A percentile compares a stretch with the other conserved stretches of the same genome.
Conservation (phyloP, 352 stramenopile genomes). For the Sclerospora graminicola region DNA sequence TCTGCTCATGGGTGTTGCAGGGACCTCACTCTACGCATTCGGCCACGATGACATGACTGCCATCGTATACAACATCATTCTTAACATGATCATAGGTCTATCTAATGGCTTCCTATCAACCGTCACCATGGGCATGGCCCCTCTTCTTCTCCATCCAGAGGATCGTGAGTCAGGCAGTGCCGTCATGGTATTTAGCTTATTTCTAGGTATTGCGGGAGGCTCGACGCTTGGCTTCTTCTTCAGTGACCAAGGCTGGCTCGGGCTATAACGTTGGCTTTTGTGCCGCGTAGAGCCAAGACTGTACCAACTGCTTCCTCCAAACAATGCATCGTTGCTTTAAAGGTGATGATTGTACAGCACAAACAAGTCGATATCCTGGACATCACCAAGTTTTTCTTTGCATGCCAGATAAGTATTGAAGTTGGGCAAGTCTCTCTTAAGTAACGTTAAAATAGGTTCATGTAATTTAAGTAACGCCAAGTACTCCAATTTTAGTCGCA, state of each 20-base stretch:
- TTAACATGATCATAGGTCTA: constrained; percentile 40
- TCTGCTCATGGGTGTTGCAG: constrained; percentile 37
- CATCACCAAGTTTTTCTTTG: too few species aligned
- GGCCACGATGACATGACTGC: constrained; percentile 16
- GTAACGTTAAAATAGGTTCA: too few species aligned
- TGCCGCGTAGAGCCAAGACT: not conserved
- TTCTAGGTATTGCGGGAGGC: constrained; percentile 33
- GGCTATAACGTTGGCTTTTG: constrained; percentile 11
- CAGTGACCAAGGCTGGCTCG: constrained; percentile 30
- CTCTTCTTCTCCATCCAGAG: constrained; percentile 33
- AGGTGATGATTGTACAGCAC: too few species aligned
- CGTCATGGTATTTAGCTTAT: constrained; percentile 45
- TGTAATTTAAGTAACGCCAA: too few species aligned
- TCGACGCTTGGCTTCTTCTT: constrained; percentile 40
- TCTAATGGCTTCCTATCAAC: constrained; percentile 40
- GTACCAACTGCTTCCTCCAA: too few species aligned
- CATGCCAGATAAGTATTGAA: too few species aligned
- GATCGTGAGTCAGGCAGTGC: constrained; percentile 41
- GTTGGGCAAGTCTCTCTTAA: too few species aligned
- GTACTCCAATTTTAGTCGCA: too few species aligned
- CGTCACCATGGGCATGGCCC: constrained; percentile 45
- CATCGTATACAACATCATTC: constrained; percentile 28
- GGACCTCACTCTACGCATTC: constrained; percentile 44
- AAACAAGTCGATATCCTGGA: too few species aligned
- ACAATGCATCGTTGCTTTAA: too few species aligned